Percentiles rank a stretch among this genome's conserved stretches.
Evolutionary conservation across 345 rosid genomes (phyloP).

Genomic region (Hirschfeldia incana): DNA sequence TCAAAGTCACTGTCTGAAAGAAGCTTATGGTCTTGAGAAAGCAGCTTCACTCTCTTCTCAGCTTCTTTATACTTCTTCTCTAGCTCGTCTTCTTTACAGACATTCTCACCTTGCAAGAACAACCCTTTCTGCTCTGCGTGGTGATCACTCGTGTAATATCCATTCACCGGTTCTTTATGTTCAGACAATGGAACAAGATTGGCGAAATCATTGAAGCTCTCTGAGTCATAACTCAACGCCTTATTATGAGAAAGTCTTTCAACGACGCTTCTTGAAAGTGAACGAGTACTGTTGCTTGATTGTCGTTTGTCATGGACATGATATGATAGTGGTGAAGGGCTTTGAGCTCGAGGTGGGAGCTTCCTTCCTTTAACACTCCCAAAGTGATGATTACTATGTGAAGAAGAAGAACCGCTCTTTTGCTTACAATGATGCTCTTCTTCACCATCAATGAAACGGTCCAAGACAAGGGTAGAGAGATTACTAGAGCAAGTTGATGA

Average conservation of each 20-base stretch:
- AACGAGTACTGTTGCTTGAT: constrained; percentile 34
- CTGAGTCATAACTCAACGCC: constrained; percentile 27
- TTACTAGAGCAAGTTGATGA: constrained; percentile 68
- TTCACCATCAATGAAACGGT: constrained; percentile 93
- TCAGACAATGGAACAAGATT: constrained; percentile 43
- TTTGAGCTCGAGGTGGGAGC: constrained; percentile 65
- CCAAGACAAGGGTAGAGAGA: constrained; percentile 70
- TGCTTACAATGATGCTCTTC: constrained; percentile 62
- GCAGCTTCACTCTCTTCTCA: constrained; percentile 62
- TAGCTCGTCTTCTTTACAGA: constrained; percentile 47
- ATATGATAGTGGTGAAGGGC: constrained; percentile 56
- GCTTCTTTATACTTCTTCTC: constrained; percentile 69
- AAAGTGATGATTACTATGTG: constrained; percentile 35
- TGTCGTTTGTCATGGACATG: constrained; percentile 19
- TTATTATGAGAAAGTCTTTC: constrained; percentile 65
- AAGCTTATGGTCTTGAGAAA: constrained; percentile 63
- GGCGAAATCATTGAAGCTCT: constrained; percentile 43
- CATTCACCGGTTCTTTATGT: constrained; percentile 41
- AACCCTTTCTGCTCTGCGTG: constrained; percentile 39
- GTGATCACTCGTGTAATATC: constrained; percentile 29
- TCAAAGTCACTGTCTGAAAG: constrained; percentile 56
- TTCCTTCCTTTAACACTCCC: constrained; percentile 49
- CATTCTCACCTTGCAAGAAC: constrained; percentile 39
- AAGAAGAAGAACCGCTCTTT: constrained; percentile 38
- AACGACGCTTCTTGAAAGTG: constrained; percentile 77